These are phyloP conservation scores for Rhizoclosmatium globosum DNA, from an alignment of 192 early-diverging fungal species.

Conservation along the genomic window DNA sequence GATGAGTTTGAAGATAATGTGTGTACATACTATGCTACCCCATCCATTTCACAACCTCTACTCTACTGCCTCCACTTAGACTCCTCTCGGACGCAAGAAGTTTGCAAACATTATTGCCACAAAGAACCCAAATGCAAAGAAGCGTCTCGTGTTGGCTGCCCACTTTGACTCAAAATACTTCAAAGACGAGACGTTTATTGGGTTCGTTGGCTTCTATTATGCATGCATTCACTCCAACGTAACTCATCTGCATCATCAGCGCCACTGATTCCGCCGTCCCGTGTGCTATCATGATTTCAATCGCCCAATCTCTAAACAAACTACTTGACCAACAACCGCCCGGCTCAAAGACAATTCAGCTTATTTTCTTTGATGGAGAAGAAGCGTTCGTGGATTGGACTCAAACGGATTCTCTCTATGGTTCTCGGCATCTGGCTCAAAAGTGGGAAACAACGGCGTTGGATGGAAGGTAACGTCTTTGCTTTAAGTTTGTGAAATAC, in stretches of 20 bases:
- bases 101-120: slow-evolving; percentile 94
- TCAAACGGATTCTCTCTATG: slow-evolving; percentile 86
- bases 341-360: slow-evolving; percentile 71
- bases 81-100: slow-evolving; percentile 76
- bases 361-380: slow-evolving; percentile 98
- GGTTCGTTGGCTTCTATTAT: background rate
- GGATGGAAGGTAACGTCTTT: slow-evolving; percentile 18
- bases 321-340: slow-evolving; percentile 58
- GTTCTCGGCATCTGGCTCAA: slow-evolving; percentile 84
- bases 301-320: slow-evolving; percentile 75
- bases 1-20: slow-evolving; percentile 74
- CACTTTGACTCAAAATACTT: slow-evolving; percentile 94
- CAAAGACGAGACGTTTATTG: slow-evolving; percentile 72
- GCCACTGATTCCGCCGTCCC: slow-evolving; percentile 93
- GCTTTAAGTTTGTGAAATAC: background rate
- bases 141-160: slow-evolving; percentile 84
- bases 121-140: slow-evolving; percentile 75
- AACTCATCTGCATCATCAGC: slow-evolving; percentile 23
- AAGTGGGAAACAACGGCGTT: slow-evolving; percentile 71
- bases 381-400: slow-evolving; percentile 88
- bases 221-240: background rate
- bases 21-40: background rate
- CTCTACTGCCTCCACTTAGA: slow-evolving; percentile 38
- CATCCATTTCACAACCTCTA: background rate
- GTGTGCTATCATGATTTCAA: slow-evolving; percentile 88